Conservation (phyloP, 345 rosid genomes). For the Salix purpurea region DNA sequence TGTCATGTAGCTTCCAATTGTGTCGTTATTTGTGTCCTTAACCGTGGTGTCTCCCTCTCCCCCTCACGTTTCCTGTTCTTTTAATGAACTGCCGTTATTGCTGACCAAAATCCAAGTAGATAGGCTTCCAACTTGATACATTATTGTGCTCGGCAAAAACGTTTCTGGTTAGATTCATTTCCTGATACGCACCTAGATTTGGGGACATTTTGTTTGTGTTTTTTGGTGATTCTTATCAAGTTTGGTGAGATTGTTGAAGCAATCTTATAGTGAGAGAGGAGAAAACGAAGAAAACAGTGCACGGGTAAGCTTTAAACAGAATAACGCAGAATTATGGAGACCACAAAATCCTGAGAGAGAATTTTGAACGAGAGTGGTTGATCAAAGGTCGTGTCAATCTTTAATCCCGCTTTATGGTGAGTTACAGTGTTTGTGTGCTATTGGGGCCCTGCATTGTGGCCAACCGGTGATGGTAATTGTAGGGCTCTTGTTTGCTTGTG, state of each 20-base stretch:
- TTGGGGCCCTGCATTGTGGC: constrained; percentile 35
- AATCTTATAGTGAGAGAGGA: background rate
- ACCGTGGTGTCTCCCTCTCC: background rate
- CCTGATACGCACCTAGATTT: background rate
- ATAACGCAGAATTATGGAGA: constrained; percentile 5
- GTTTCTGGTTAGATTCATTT: background rate
- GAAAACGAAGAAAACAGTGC: background rate
- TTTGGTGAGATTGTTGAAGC: background rate
- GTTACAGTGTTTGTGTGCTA: constrained; percentile 21
- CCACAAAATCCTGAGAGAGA: constrained; percentile 11
- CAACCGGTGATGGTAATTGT: constrained; percentile 22
- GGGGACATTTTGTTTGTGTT: constrained; percentile 2
- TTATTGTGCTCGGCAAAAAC: background rate
- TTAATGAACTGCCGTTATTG: background rate
- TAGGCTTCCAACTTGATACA: background rate
- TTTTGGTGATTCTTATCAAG: background rate
- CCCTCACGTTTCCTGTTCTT: background rate
- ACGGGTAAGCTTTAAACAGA: background rate
- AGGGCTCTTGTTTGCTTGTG: constrained; percentile 34
- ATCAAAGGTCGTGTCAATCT: constrained; percentile 43
- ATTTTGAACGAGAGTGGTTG: constrained; percentile 18
- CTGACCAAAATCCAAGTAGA: background rate
- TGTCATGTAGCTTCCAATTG: background rate
- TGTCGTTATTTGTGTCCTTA: too few species aligned
- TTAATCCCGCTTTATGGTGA: constrained; percentile 23